Conservation (phyloP, 148 eudicot genomes). For the Oxyria digyna region DNA sequence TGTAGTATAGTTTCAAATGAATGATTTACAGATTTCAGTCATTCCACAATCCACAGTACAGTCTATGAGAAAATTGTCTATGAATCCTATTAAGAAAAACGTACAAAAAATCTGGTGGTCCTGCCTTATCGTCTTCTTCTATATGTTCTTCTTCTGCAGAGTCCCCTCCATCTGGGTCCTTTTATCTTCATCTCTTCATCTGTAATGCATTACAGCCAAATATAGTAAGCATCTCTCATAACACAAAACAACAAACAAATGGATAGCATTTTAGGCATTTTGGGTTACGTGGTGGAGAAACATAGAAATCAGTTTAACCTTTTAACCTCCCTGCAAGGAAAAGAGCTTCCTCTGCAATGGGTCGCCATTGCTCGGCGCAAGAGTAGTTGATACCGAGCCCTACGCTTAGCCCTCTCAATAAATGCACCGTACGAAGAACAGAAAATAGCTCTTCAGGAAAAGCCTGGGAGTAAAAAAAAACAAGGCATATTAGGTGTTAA, state of each 20-base stretch:
- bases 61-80: background rate
- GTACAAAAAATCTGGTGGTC: background rate
- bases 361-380: slow-evolving; percentile 92
- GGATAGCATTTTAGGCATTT: background rate
- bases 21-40: background rate
- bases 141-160: background rate
- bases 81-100: background rate
- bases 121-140: slow-evolving; percentile 1
- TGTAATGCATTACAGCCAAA: slow-evolving; percentile 3
- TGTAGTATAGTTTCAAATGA: background rate
- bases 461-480: slow-evolving; percentile 35
- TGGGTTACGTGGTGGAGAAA: background rate
- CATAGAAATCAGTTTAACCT: background rate
- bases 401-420: slow-evolving; percentile 89
- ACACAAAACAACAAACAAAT: background rate
- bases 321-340: slow-evolving; percentile 27
- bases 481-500: too few species aligned
- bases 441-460: slow-evolving; percentile 96
- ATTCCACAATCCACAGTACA: background rate
- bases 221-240: background rate
- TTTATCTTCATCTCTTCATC: background rate
- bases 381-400: slow-evolving; percentile 90
- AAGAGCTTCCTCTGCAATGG: slow-evolving; percentile 84
- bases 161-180: slow-evolving; percentile 2
- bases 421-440: slow-evolving; percentile 86